Conservation (phyloP, 805 yeast species). For the Metschnikowia peoriensis region DNA sequence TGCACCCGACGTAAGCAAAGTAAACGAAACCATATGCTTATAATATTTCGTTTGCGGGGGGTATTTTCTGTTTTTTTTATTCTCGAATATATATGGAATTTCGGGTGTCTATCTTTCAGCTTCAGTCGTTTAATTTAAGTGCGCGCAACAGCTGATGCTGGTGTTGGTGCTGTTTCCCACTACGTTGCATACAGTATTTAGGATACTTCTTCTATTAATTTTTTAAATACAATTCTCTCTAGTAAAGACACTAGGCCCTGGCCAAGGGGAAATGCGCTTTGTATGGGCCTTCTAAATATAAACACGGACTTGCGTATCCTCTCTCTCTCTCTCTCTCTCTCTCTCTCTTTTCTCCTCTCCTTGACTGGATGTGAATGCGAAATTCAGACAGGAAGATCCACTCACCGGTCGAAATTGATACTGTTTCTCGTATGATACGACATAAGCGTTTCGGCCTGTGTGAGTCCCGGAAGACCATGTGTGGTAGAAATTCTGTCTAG, state of each 20-base stretch:
- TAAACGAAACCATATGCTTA: constrained; percentile 35
- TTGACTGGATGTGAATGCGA: background rate
- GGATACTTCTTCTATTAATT: no score
- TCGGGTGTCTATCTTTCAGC: background rate
- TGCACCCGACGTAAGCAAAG: constrained; percentile 27
- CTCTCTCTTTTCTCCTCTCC: background rate
- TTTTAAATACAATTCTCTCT: background rate
- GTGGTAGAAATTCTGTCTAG: constrained; percentile 43
- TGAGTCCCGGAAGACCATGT: constrained; percentile 49
- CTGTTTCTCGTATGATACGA: constrained; percentile 43
- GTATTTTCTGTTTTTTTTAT: background rate
- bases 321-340: background rate
- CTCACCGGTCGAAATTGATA: constrained; percentile 27
- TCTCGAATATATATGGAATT: background rate
- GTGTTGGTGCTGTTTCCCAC: background rate
- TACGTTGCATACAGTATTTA: no score
- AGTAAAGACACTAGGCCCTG: background rate
- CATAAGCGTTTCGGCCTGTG: constrained; percentile 48
- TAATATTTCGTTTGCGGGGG: background rate
- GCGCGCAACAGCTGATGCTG: no score
- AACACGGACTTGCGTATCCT: background rate
- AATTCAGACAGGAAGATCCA: no score
- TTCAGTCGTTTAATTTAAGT: no score
- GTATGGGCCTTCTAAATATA: background rate
- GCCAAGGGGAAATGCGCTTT: background rate